Evolutionary conservation across 331 rosid species (phyloP), one percentile per base, ranked within the genome.

Genomic region (Pyracantha coccinea): DNA sequence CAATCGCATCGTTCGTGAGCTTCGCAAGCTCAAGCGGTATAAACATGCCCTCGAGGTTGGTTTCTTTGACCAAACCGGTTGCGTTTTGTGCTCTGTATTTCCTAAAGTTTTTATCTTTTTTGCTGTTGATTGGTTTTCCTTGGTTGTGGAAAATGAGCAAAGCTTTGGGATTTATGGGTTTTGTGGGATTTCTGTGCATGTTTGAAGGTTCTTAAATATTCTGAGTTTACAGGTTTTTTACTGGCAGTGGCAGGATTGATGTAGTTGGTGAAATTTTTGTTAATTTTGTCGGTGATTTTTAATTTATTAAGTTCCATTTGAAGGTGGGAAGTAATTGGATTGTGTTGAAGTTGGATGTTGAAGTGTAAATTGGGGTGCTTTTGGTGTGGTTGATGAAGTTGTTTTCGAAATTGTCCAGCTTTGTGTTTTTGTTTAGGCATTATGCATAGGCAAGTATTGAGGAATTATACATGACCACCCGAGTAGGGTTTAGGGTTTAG

Each of bases 11-110:
- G 86, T 90, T 44, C 95, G 98, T 6, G 95, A 90, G 83, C 96
- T 92, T 59, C 98, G 98, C 45, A 82, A 85, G 87, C 80, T 71
- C 73, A 90, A 86, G 79, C 89, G 95, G 25, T 86, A 80, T 85
- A 92, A 92, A 73, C 98, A 92, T 78, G 96, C 98, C 4, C 95
- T 92, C 29, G 96, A 92, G 98, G 97, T 92, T 32, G 44, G 53
- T 69, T 50, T 59, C 6, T 29, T 17, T 27, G 2, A n/a, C 13
- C 13, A 8, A 13, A 31, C 4, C 25, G 10, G 13, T 4, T 32
- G 32, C 16, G 8, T 9, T 57, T 74, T 74, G 7, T 29, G 11
- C 38, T 19, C 7, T 44, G 17, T 23, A 14, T 23, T 35, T 52
- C 70, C 7, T 68, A 52, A 54, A 69, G 45, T 23, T 35, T 68